A percentile compares a stretch with the other conserved stretches of the same genome.
Evolutionary conservation across 176 grass and related monocot genomes (phyloP).

Genomic region (Phoenix roebelenii): DNA sequence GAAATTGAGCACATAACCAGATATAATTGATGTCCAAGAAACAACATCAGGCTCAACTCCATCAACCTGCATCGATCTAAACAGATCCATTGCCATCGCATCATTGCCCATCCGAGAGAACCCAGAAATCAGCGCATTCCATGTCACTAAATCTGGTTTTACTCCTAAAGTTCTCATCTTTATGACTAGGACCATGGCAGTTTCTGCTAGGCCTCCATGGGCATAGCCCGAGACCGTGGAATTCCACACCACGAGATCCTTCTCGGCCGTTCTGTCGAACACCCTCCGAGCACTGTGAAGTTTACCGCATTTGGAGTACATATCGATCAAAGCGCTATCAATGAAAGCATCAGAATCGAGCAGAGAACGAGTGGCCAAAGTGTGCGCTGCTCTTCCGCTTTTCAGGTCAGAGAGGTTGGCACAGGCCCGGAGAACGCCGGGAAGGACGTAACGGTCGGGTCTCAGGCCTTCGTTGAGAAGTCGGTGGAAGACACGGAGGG

Average conservation of each 20-base stretch:
- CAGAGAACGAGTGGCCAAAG: conserved; percentile 19
- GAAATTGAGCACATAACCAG: conserved; percentile 43
- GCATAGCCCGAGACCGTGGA: conserved; percentile 54
- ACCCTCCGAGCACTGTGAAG: conserved; percentile 34
- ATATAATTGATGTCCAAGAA: conserved; percentile 55
- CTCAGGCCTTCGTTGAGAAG: conserved; percentile 5
- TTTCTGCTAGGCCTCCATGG: conserved; percentile 25
- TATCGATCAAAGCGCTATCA: conserved; percentile 40
- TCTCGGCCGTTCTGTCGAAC: conserved; percentile 36
- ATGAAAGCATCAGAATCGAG: conserved; percentile 33
- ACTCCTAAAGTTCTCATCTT: conserved; percentile 39
- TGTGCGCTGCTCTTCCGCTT: conserved; percentile 33
- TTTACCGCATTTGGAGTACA: conserved; percentile 50
- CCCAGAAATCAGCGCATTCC: conserved; percentile 42
- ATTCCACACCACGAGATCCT: conserved; percentile 56
- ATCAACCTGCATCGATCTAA: conserved; percentile 31
- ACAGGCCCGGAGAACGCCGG: conserved; percentile 43
- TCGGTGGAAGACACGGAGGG: conserved; percentile 46
- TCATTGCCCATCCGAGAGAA: conserved; percentile 33
- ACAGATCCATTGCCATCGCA: conserved; percentile 23
- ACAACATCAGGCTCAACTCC: conserved; percentile 41
- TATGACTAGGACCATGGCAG: conserved; percentile 30
- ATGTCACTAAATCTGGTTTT: conserved; percentile 36
- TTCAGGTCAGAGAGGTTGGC: conserved; percentile 28
- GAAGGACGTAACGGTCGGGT: conserved; percentile 29